phyloP scores from a whole-genome alignment of 768 basidiomycete genomes.

The Suillus subalutaceus region DNA sequence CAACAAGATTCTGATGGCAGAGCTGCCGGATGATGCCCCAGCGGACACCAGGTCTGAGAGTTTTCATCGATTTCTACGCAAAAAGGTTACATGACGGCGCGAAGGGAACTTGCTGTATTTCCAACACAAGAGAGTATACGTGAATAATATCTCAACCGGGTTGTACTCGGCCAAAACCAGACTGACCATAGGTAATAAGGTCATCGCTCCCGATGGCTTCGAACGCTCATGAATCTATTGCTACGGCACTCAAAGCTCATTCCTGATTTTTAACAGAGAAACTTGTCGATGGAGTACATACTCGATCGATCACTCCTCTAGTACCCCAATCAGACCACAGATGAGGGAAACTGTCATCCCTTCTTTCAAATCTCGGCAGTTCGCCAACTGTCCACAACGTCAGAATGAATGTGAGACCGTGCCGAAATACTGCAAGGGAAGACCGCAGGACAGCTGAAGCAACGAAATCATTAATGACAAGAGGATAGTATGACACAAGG shows the following conservation, averaged over 20 bases:
- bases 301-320: too few relatives aligned
- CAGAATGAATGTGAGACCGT: not conserved
- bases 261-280: too few relatives aligned
- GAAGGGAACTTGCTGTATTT: conserved; percentile 82
- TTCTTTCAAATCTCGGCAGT: not conserved
- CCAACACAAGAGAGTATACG: conserved; percentile 86
- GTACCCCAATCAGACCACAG: not conserved
- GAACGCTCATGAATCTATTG: too few relatives aligned
- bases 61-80: conserved; percentile 64
- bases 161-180: too few relatives aligned
- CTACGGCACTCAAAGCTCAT: too few relatives aligned
- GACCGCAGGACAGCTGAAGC: not conserved
- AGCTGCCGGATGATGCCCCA: conserved; percentile 87
- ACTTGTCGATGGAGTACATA: too few relatives aligned
- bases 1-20: conserved; percentile 74
- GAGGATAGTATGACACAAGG: too few relatives aligned
- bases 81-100: not conserved
- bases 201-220: too few relatives aligned
- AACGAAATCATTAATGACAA: not conserved
- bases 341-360: not conserved
- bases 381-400: not conserved
- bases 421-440: conserved; percentile 7
- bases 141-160: too few relatives aligned
- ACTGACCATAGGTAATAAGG: too few relatives aligned
- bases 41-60: conserved; percentile 76